Base-by-base conservation (phyloP, 495 filamentous ascomycete genomes). In the Lepidopterella palustris region DNA sequence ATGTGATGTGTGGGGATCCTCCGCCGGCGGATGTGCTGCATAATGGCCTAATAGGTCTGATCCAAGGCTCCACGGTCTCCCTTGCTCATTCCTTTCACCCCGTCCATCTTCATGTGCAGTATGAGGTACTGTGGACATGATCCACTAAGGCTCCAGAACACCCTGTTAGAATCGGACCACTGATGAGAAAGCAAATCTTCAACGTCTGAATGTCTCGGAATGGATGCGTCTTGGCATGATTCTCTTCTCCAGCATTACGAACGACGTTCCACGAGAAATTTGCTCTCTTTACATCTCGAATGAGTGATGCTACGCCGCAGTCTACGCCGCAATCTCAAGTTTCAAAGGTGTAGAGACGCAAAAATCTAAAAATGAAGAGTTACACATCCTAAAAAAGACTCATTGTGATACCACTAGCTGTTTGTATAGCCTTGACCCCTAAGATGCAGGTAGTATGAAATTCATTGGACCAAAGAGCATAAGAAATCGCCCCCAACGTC, bases 271-370 rank as follows among this genome's bases (percentile, higher is more conserved):
- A 49, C 28, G 26, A 28, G 15, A 23, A 53, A 25, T 40, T 51
- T 26, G 29, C 51, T 40, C 59, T 61, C 52, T 61, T 61, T 45
- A 50, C 23, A 50, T 50, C 13, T 40, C 24, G 1, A 39, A 24
- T 21, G 8, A 13, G 23, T 20, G 20, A 24, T 32, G 42, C 59
- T 61, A 48, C 40, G 59, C 59, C 59, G 59, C 59, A 61, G 31
- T 42, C 18, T 56, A 40, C 47, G 47, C 47, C 47, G 21, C 47
- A 50, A 13, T 13, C 23, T 24, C 24, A 15, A 10, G 15, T 23
- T 50, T 50, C 24, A 42, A 6, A 6, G 8, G 13, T 9, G 39
- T 20, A 42, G 39, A 42, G 20, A 2, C 6, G 39, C 1, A 50
- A 27, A 25, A 42, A 42, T 4, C 6, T 3, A 25, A 25, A 50